Evolutionary conservation across 805 yeast species (phyloP).

Genomic region (Starmerella kuoi): DNA sequence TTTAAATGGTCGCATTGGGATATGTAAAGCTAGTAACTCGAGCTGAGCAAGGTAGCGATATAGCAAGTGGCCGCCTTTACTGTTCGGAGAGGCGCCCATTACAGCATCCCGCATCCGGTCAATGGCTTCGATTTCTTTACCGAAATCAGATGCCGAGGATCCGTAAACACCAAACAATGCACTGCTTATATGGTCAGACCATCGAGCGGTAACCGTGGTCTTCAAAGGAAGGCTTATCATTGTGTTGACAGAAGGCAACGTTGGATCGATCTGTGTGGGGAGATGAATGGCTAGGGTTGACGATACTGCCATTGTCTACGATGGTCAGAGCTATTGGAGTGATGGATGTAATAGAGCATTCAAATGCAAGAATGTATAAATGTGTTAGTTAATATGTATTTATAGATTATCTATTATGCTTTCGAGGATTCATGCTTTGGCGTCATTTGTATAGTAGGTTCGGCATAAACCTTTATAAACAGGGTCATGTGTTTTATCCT

Average conservation of each 20-base stretch:
- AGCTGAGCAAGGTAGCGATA: constrained; percentile 68
- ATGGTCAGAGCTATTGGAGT: too few species aligned
- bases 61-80: constrained; percentile 41
- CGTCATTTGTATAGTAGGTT: too few species aligned
- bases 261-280: not conserved
- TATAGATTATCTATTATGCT: too few species aligned
- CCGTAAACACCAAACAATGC: constrained; percentile 46
- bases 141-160: constrained; percentile 49
- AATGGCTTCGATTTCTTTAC: constrained; percentile 43
- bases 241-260: not conserved
- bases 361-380: too few species aligned
- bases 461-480: too few species aligned
- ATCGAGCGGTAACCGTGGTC: constrained; percentile 47
- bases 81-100: constrained; percentile 35
- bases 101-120: constrained; percentile 50
- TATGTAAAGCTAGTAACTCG: constrained; percentile 63
- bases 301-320: not conserved
- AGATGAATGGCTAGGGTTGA: not conserved
- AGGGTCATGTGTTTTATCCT: too few species aligned
- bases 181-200: constrained; percentile 48
- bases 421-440: too few species aligned
- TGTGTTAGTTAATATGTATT: too few species aligned
- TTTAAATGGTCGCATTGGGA: constrained; percentile 41
- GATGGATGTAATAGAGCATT: too few species aligned
- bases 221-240: constrained; percentile 32